A percentile compares a stretch with the other conserved stretches of the same genome.
Conservation (phyloP, 148 eudicot genomes). For the Rhododendron ferrugineum region DNA sequence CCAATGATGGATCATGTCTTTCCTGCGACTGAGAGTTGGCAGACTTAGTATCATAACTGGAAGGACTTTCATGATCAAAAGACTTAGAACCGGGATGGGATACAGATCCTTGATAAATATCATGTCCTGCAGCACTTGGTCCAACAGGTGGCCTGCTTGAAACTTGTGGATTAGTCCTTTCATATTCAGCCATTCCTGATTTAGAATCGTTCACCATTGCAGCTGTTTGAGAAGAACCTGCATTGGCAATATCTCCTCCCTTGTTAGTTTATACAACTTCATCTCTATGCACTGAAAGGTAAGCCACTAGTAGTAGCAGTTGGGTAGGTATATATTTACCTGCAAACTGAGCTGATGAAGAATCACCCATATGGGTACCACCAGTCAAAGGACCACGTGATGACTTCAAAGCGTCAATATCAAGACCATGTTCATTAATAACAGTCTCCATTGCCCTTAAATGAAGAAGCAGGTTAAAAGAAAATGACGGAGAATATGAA, state of each 20-base stretch:
- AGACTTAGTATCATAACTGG: constrained; percentile 66
- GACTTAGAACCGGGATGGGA: constrained; percentile 53
- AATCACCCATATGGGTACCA: constrained; percentile 57
- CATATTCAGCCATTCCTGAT: constrained; percentile 42
- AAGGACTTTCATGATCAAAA: constrained; percentile 66
- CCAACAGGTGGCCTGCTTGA: constrained; percentile 48
- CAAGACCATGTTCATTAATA: constrained; percentile 78
- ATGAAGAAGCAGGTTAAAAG: constrained; percentile 2
- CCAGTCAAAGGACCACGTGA: constrained; percentile 56
- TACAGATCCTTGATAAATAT: constrained; percentile 54
- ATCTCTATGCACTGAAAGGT: constrained; percentile 2
- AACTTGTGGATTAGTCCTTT: constrained; percentile 39
- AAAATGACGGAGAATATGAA: not conserved
- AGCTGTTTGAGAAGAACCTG: constrained; percentile 57
- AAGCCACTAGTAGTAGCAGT: not conserved
- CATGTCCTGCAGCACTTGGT: constrained; percentile 50
- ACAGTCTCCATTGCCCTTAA: constrained; percentile 99
- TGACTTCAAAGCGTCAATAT: constrained; percentile 71
- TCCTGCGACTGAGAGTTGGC: constrained; percentile 53
- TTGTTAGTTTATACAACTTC: not conserved
- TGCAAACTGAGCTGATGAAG: constrained; percentile 57
- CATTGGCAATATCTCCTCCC: constrained; percentile 16
- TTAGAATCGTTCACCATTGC: constrained; percentile 44
- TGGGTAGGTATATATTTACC: constrained; percentile 29
- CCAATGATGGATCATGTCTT: constrained; percentile 60